Conservation (phyloP, 768 basidiomycete species). For the Rickenella mellea region DNA sequence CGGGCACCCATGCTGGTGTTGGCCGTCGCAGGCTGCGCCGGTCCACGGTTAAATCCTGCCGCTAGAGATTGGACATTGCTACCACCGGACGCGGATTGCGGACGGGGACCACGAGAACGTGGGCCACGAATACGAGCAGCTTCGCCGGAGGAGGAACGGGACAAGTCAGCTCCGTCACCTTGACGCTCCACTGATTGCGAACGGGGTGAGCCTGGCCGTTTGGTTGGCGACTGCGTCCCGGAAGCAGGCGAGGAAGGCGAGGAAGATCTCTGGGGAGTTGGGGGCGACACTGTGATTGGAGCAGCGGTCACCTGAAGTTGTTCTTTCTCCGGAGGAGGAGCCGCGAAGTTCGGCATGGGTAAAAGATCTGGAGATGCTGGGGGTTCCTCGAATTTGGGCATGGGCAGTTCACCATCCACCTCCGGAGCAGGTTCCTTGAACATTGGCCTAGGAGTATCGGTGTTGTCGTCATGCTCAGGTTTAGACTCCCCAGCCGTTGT, state of each 20-base stretch:
- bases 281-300: constrained; percentile 31
- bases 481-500: too few relatives aligned
- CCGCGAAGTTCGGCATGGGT: constrained; percentile 3
- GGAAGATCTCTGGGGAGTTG: constrained; percentile 14
- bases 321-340: constrained; percentile 5
- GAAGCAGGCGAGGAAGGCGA: constrained; percentile 11
- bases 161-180: constrained; percentile 24
- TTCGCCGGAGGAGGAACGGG: constrained; percentile 38
- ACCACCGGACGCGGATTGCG: constrained; percentile 27
- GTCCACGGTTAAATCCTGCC: background rate
- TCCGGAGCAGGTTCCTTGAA: constrained; percentile 64
- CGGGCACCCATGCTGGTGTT: background rate
- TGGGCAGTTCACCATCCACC: constrained; percentile 10
- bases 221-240: constrained; percentile 22
- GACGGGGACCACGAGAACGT: constrained; percentile 39
- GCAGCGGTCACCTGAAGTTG: constrained; percentile 16
- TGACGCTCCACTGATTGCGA: background rate
- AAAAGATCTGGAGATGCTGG: constrained; percentile 8
- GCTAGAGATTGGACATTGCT: constrained; percentile 21
- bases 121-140: constrained; percentile 36
- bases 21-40: background rate
- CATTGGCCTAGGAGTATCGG: constrained; percentile 17
- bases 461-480: constrained; percentile 10
- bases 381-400: constrained; percentile 11
- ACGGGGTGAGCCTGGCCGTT: background rate